phyloP scores from a whole-genome alignment of 2,329 filamentous ascomycete genomes.

The Cytospora paraplurivora region DNA sequence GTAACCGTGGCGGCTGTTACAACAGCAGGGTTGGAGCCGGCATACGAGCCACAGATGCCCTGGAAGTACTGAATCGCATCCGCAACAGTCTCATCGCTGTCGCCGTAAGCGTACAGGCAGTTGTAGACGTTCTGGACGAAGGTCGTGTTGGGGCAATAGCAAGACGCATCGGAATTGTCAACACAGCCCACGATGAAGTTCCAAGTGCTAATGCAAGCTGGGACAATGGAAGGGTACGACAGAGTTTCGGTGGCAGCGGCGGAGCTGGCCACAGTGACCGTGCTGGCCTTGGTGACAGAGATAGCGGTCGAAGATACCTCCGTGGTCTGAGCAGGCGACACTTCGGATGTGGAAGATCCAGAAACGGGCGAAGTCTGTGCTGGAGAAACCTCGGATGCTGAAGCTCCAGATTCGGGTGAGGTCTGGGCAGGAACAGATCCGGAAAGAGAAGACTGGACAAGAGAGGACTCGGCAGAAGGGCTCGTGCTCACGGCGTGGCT shows the following conservation, averaged over 20 bases:
- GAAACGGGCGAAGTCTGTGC: conserved; percentile 16
- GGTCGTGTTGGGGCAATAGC: conserved; percentile 80
- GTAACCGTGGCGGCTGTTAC: conserved; percentile 71
- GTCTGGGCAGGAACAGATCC: conserved; percentile 28
- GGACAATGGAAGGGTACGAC: conserved; percentile 71
- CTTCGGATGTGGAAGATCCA: conserved; percentile 23
- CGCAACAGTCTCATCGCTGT: conserved; percentile 65
- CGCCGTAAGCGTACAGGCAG: conserved; percentile 79
- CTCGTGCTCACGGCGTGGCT: conserved; percentile 28
- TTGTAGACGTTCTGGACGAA: conserved; percentile 80
- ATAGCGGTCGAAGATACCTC: conserved; percentile 25
- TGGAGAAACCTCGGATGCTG: conserved; percentile 26
- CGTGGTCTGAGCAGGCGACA: conserved; percentile 25
- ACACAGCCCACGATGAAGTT: conserved; percentile 72
- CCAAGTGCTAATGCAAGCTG: conserved; percentile 92
- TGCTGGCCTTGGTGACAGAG: conserved; percentile 40
- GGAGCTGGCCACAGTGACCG: conserved; percentile 41
- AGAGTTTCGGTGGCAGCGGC: conserved; percentile 47
- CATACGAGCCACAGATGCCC: conserved; percentile 81
- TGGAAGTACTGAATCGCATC: conserved; percentile 81
- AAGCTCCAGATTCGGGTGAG: conserved; percentile 12
- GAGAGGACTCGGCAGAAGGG: conserved; percentile 22
- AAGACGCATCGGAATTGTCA: conserved; percentile 76
- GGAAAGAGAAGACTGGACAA: not conserved
- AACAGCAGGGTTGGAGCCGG: conserved; percentile 79